These are phyloP conservation scores for Chaetomium globosum DNA, from an alignment of 2,329 filamentous ascomycete species.

Conservation along the genomic window DNA sequence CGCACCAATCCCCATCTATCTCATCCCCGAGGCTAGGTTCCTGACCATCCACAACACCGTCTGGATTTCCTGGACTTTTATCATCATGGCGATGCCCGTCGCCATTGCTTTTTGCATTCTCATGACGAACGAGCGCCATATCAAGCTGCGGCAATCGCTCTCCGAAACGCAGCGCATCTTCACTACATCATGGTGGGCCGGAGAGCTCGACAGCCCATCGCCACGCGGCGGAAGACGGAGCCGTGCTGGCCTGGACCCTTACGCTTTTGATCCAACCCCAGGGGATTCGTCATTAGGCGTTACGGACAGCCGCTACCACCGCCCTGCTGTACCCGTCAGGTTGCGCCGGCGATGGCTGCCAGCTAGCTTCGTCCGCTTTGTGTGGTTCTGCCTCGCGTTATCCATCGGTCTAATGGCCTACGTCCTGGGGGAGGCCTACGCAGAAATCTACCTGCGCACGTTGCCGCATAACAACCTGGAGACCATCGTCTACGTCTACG, in stretches of 20 bases:
- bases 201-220: slow-evolving; percentile 54
- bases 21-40: slow-evolving; percentile 55
- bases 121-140: slow-evolving; percentile 64
- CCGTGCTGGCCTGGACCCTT: slow-evolving; percentile 44
- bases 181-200: slow-evolving; percentile 67
- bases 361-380: slow-evolving; percentile 67
- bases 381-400: slow-evolving; percentile 69
- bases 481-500: slow-evolving; percentile 70
- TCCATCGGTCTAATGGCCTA: slow-evolving; percentile 66
- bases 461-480: slow-evolving; percentile 67
- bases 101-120: slow-evolving; percentile 66
- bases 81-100: slow-evolving; percentile 71
- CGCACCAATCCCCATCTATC: slow-evolving; percentile 63
- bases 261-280: slow-evolving; percentile 46
- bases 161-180: slow-evolving; percentile 70
- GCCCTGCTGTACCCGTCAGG: slow-evolving; percentile 43
- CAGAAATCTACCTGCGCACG: slow-evolving; percentile 68
- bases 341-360: slow-evolving; percentile 61
- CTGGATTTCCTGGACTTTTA: slow-evolving; percentile 71
- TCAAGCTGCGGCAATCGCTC: slow-evolving; percentile 61
- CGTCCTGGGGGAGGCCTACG: slow-evolving; percentile 68
- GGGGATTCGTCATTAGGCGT: slow-evolving; percentile 35
- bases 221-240: slow-evolving; percentile 47
- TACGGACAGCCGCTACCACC: slow-evolving; percentile 27
- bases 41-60: slow-evolving; percentile 65